phyloP scores from a whole-genome alignment of 306 rosid species.

The Prunus kanzakura region DNA sequence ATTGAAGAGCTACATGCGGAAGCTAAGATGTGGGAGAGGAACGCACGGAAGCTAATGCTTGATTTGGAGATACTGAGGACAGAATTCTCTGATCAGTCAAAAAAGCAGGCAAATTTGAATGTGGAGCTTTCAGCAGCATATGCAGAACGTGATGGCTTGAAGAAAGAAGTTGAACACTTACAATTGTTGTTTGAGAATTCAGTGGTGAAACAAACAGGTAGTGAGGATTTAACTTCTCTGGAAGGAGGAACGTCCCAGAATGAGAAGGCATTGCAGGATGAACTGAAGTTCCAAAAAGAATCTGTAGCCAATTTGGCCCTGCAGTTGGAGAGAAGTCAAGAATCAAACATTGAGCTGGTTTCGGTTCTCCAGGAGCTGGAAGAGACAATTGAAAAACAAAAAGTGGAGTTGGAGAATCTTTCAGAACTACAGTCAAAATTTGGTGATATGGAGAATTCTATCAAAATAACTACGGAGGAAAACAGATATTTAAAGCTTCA shows the following conservation, averaged over 20 bases:
- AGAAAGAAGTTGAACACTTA: slow-evolving; percentile 56
- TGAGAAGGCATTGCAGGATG: slow-evolving; percentile 56
- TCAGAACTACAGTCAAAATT: slow-evolving; percentile 46
- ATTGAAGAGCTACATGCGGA: slow-evolving; percentile 76
- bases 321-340: slow-evolving; percentile 82
- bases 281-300: slow-evolving; percentile 72
- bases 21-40: slow-evolving; percentile 97
- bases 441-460: slow-evolving; percentile 42
- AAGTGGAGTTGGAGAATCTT: slow-evolving; percentile 58
- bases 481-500: slow-evolving; percentile 42
- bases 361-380: slow-evolving; percentile 90
- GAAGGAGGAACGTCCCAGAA: slow-evolving; percentile 40
- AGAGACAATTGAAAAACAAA: slow-evolving; percentile 67
- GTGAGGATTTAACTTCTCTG: slow-evolving; percentile 34
- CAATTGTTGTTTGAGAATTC: slow-evolving; percentile 30
- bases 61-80: slow-evolving; percentile 63
- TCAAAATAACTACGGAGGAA: slow-evolving; percentile 43
- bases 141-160: slow-evolving; percentile 47
- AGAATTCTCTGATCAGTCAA: slow-evolving; percentile 63
- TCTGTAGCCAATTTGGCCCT: slow-evolving; percentile 62
- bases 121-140: slow-evolving; percentile 54
- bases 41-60: slow-evolving; percentile 73
- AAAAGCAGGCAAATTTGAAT: slow-evolving; percentile 45
- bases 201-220: slow-evolving; percentile 25
- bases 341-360: slow-evolving; percentile 82